A percentile compares a stretch with the other conserved stretches of the same genome.
Evolutionary conservation across 495 filamentous ascomycete species (phyloP).

Genomic region (Penicillium roqueforti): DNA sequence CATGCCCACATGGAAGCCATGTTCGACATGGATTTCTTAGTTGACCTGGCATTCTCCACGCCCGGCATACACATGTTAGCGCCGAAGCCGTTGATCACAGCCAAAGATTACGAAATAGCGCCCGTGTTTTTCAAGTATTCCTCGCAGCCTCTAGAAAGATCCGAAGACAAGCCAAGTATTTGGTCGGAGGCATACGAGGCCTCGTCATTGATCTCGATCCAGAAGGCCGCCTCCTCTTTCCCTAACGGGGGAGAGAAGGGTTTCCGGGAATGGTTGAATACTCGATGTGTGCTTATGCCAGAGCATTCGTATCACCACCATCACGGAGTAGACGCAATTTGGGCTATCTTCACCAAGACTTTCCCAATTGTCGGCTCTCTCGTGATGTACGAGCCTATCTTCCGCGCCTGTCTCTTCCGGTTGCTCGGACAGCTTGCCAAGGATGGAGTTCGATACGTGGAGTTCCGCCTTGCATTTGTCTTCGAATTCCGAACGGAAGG

Average conservation of each 20-base stretch:
- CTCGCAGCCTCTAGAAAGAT: constrained; percentile 7
- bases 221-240: constrained; percentile 65
- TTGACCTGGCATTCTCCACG: constrained; percentile 65
- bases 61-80: constrained; percentile 69
- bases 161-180: constrained; percentile 38
- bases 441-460: constrained; percentile 80
- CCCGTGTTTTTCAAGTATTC: constrained; percentile 52
- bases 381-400: constrained; percentile 87
- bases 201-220: constrained; percentile 53
- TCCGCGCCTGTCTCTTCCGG: constrained; percentile 64
- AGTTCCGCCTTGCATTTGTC: constrained; percentile 59
- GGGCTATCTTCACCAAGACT: constrained; percentile 67
- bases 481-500: constrained; percentile 58
- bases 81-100: constrained; percentile 46
- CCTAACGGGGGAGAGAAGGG: constrained; percentile 63
- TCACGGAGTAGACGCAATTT: constrained; percentile 74
- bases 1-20: constrained; percentile 89
- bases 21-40: constrained; percentile 77
- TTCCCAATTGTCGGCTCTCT: constrained; percentile 69
- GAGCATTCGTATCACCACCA: constrained; percentile 75
- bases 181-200: constrained; percentile 62
- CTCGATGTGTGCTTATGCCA: constrained; percentile 62
- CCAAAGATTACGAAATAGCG: constrained; percentile 43
- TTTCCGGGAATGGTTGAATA: constrained; percentile 75
- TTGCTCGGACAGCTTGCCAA: constrained; percentile 63